Percentiles rank a stretch among this genome's conserved stretches.
These are phyloP conservation scores for Candida glucosophila DNA, from an alignment of 1,139 yeast species.

Conservation along the genomic window DNA sequence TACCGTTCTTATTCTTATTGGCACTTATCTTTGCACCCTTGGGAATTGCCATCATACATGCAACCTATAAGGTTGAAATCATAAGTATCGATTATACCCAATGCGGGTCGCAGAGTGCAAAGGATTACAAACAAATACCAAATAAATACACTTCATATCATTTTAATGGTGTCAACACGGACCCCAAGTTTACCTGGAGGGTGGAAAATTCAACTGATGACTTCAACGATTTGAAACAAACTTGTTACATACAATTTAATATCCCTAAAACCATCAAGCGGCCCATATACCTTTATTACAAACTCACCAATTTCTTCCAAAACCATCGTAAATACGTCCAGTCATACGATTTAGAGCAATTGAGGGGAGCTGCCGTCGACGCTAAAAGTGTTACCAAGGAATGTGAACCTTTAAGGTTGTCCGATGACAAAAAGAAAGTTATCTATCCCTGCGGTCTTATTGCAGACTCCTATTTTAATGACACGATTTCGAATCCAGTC, in stretches of 20 bases:
- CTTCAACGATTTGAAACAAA: constrained; percentile 26
- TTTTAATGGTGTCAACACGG: constrained; percentile 36
- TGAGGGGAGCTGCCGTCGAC: constrained; percentile 53
- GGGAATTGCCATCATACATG: constrained; percentile 57
- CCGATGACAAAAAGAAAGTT: constrained; percentile 17
- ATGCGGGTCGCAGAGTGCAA: constrained; percentile 37
- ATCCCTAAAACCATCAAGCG: constrained; percentile 51
- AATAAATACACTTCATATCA: constrained; percentile 43
- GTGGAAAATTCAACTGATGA: constrained; percentile 23
- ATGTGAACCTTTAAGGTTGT: constrained; percentile 51
- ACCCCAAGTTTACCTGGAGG: constrained; percentile 49
- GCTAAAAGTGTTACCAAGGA: constrained; percentile 37
- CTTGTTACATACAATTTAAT: constrained; percentile 51
- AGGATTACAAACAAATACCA: constrained; percentile 39
- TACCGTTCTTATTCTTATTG: constrained; percentile 53
- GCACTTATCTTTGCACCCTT: constrained; percentile 68
- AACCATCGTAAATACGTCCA: constrained; percentile 73
- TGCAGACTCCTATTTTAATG: constrained; percentile 90
- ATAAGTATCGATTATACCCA: constrained; percentile 51
- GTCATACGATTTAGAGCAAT: constrained; percentile 57
- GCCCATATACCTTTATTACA: constrained; percentile 60
- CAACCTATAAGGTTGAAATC: constrained; percentile 53
- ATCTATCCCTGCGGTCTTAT: constrained; percentile 91
- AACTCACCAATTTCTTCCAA: constrained; percentile 65
- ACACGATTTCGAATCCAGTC: constrained; percentile 54